Conservation (phyloP, 2,329 filamentous ascomycete species). For the Ophiocordyceps camponoti-leonardi region DNA sequence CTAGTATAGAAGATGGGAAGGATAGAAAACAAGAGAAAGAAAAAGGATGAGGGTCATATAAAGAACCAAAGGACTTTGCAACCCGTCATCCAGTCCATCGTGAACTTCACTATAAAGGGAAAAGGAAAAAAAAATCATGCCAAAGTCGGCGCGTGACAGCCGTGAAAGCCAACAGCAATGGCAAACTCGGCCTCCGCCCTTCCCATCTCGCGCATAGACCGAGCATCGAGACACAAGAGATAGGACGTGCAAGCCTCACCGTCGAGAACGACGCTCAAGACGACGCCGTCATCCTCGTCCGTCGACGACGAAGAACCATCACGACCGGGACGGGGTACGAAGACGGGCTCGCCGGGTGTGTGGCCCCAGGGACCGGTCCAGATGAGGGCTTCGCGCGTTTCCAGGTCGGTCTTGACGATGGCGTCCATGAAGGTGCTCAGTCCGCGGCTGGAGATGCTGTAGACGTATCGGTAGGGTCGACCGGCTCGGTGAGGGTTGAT, state of each 20-base stretch:
- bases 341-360: constrained; percentile 54
- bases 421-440: constrained; percentile 43
- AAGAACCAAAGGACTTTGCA: too few relatives aligned
- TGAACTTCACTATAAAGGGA: too few relatives aligned
- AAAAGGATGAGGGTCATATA: too few relatives aligned
- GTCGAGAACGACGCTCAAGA: constrained; percentile 48
- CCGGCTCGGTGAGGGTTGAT: constrained; percentile 42
- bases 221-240: constrained; percentile 46
- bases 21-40: too few relatives aligned
- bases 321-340: constrained; percentile 32
- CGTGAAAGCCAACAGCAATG: constrained; percentile 50
- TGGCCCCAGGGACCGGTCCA: constrained; percentile 43
- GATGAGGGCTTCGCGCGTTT: constrained; percentile 29
- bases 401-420: constrained; percentile 47
- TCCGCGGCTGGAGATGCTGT: constrained; percentile 37
- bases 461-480: constrained; percentile 41
- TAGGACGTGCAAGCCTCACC: constrained; percentile 42
- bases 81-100: too few relatives aligned
- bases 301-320: too few relatives aligned
- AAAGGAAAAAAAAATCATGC: too few relatives aligned
- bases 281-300: constrained; percentile 44
- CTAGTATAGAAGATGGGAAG: too few relatives aligned
- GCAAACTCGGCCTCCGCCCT: constrained; percentile 44
- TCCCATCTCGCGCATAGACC: constrained; percentile 43
- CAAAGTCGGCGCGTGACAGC: constrained; percentile 22